Evolutionary conservation across 1,284 basidiomycete species (phyloP).

Genomic region (Omphalotus olearius): DNA sequence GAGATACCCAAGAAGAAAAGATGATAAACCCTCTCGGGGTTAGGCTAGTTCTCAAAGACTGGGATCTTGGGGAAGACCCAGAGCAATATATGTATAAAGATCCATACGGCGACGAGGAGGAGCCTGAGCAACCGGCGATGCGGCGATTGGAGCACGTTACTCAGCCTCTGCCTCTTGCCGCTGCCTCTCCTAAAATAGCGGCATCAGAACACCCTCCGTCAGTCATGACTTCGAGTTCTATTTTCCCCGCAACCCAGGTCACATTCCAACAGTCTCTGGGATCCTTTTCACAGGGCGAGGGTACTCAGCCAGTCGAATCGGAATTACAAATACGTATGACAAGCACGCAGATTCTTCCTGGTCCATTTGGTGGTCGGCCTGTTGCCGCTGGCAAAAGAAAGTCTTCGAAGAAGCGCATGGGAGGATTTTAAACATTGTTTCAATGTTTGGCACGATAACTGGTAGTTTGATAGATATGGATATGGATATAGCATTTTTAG

Average conservation of each 20-base stretch:
- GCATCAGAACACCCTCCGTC: constrained; percentile 14
- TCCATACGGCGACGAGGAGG: constrained; percentile 39
- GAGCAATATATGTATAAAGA: constrained; percentile 48
- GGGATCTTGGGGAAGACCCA: constrained; percentile 54
- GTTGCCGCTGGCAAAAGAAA: constrained; percentile 45
- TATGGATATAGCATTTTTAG: too few relatives aligned
- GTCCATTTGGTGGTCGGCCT: constrained; percentile 64
- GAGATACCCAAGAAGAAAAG: constrained; percentile 19
- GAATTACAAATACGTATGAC: constrained; percentile 44
- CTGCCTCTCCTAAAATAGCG: not conserved
- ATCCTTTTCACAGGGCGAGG: constrained; percentile 15
- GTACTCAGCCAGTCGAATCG: constrained; percentile 7
- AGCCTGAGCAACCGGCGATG: constrained; percentile 1
- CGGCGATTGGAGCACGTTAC: constrained; percentile 1
- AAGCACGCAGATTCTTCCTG: constrained; percentile 71
- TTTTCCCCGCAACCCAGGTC: constrained; percentile 15
- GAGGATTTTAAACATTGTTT: constrained; percentile 58
- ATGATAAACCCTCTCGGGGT: constrained; percentile 45
- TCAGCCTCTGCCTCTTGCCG: constrained; percentile 4
- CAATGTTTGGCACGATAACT: not conserved
- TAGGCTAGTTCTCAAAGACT: constrained; percentile 60
- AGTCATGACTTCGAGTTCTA: constrained; percentile 12
- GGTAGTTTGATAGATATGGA: not conserved
- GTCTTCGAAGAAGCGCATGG: constrained; percentile 61
- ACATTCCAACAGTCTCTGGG: constrained; percentile 16